Base-by-base conservation (phyloP, 2,329 filamentous ascomycete genomes). In the Zasmidium cellare region DNA sequence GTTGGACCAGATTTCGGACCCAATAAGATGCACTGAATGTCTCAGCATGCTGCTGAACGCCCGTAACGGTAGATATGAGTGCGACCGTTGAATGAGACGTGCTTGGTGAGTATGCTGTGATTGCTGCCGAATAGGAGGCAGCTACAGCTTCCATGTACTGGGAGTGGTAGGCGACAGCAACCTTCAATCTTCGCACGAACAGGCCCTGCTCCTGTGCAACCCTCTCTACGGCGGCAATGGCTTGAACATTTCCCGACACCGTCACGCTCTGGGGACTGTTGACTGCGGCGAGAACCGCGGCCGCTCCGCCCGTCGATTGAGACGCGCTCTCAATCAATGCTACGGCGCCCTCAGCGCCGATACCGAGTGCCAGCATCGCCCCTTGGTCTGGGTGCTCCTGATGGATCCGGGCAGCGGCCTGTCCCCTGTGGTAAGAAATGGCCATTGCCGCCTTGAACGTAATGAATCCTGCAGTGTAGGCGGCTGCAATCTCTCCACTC, bases 191-290 rank as follows among this genome's bases (percentile, higher is more conserved):
- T 1, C 75, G 69, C 12, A 66, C 68, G 58, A 80, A 80, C 3
- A 70, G 67, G 2, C 71, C 67, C 24, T 73, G 60, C 2, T 69
- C 63, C 1, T 74, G 65, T 0, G 80, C 57, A 0, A 67, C 62
- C 1, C 59, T 55, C 6, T 71, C 63, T 0, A 68, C 55, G 35
- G 73, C 65, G 0, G 71, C 55, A 2, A 81, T 72, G 5, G 68
- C 71, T 56, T 73, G 61, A 3, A 19, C 22, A 46, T 80, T 76
- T 0, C 80, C 80, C 9, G 78, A 79, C 0, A 81, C 31, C 0
- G 80, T 82, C 1, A 79, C 69, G 38, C 74, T 77, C 0, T 63
- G 51, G 0, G 77, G 72, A 31, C 72, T 74, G 62, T 82, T 82
- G 41, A 68, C 53, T 28, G 62, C 64, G 14, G 65, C n/a, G n/a